phyloP scores from a whole-genome alignment of 2,329 filamentous ascomycete genomes.

The Claviceps sp. region DNA sequence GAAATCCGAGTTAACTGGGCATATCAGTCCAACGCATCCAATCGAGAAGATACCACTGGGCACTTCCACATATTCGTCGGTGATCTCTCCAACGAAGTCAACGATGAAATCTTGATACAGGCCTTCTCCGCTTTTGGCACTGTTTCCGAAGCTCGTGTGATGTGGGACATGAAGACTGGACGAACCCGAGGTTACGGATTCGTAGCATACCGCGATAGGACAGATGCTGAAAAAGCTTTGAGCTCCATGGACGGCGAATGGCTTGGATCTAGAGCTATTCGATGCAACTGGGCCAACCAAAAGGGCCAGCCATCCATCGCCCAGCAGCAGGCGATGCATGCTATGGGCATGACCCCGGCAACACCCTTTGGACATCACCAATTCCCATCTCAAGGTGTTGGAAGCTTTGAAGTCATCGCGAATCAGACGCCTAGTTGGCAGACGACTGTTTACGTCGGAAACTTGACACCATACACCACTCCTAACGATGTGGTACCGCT shows the following conservation, averaged over 20 bases:
- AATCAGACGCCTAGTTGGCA: constrained; percentile 95
- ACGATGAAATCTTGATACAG: constrained; percentile 85
- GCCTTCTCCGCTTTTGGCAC: constrained; percentile 93
- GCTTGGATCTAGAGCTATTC: constrained; percentile 94
- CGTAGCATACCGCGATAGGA: constrained; percentile 87
- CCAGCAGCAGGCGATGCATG: constrained; percentile 91
- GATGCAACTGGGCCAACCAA: constrained; percentile 99
- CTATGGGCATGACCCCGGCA: constrained; percentile 96
- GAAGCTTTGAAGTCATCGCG: constrained; percentile 95
- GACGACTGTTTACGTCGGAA: constrained; percentile 96
- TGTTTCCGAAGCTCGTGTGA: constrained; percentile 94
- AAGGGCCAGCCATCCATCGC: constrained; percentile 99
- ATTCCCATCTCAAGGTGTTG: constrained; percentile 91
- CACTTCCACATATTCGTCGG: constrained; percentile 99
- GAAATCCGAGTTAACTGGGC: constrained; percentile 99
- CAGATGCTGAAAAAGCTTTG: constrained; percentile 88
- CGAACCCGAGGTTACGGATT: constrained; percentile 96
- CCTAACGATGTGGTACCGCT: constrained; percentile 94
- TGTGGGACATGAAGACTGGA: constrained; percentile 99
- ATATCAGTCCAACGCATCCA: constrained; percentile 87
- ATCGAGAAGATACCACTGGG: constrained; percentile 94
- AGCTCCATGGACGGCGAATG: constrained; percentile 99
- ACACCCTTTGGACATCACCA: constrained; percentile 95
- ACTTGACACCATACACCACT: constrained; percentile 93
- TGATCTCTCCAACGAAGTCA: constrained; percentile 95